Percentiles rank a stretch among this genome's conserved stretches.
Conservation (phyloP, 2,329 filamentous ascomycete species). For the Diaporthe vaccinii region DNA sequence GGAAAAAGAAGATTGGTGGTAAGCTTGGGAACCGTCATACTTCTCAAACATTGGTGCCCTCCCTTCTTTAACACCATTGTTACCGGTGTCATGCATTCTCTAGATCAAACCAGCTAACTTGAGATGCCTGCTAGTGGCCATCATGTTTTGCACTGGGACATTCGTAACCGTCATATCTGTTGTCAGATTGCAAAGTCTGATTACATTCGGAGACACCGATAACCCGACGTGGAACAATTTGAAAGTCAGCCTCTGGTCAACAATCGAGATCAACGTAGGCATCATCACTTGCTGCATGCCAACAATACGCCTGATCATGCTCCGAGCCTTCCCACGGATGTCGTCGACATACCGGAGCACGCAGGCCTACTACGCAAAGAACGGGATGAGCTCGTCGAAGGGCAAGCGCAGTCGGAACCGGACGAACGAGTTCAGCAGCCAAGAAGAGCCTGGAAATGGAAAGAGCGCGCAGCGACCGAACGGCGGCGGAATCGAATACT, state of each 20-base stretch:
- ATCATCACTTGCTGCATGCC: conserved; percentile 54
- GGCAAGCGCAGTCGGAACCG: conserved; percentile 6
- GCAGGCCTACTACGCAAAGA: conserved; percentile 26
- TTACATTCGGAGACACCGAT: conserved; percentile 47
- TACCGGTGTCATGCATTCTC: too few relatives aligned
- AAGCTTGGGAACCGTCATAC: not conserved
- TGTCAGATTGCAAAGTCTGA: conserved; percentile 50
- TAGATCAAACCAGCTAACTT: not conserved
- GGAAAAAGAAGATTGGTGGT: conserved; percentile 61
- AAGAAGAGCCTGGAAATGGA: not conserved
- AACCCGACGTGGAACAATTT: conserved; percentile 51
- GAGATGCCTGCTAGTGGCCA: conserved; percentile 7
- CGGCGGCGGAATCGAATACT: conserved; percentile 39
- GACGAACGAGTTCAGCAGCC: conserved; percentile 18
- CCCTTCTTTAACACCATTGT: not conserved
- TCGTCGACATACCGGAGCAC: conserved; percentile 33
- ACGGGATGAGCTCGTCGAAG: conserved; percentile 18
- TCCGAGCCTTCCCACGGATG: conserved; percentile 47
- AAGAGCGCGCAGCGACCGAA: not conserved
- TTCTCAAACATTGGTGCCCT: not conserved
- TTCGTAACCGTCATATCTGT: conserved; percentile 54
- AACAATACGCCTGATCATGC: conserved; percentile 47
- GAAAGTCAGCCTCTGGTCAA: conserved; percentile 50
- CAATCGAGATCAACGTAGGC: conserved; percentile 52
- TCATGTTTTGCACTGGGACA: conserved; percentile 63